phyloP scores from a whole-genome alignment of 2,329 filamentous ascomycete genomes.

The Pezicula radicicola region DNA sequence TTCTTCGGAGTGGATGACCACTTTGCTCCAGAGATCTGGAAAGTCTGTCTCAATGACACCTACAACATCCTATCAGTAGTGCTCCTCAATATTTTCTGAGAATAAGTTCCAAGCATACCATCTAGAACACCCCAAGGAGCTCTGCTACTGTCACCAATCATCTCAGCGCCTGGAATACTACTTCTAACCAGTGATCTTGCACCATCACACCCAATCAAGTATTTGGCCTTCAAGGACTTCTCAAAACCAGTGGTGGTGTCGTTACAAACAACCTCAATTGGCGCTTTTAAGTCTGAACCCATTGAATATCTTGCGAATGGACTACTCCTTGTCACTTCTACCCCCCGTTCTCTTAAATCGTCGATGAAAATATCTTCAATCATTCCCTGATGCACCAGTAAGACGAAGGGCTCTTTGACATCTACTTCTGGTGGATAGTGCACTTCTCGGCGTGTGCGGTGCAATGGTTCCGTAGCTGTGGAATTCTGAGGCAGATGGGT shows the following conservation, averaged over 20 bases:
- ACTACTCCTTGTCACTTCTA: slow-evolving; percentile 43
- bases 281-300: slow-evolving; percentile 20
- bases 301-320: slow-evolving; percentile 36
- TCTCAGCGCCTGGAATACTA: slow-evolving; percentile 48
- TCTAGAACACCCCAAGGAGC: slow-evolving; percentile 59
- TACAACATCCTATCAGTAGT: slow-evolving; percentile 34
- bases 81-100: slow-evolving; percentile 43
- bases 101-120: slow-evolving; percentile 32
- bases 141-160: slow-evolving; percentile 56
- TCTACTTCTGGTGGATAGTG: slow-evolving; percentile 25
- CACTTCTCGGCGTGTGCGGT: slow-evolving; percentile 32
- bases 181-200: slow-evolving; percentile 50
- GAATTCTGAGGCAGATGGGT: slow-evolving; percentile 44
- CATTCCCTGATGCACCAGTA: slow-evolving; percentile 49
- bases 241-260: slow-evolving; percentile 53
- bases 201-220: slow-evolving; percentile 60
- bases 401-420: slow-evolving; percentile 23
- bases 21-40: slow-evolving; percentile 59
- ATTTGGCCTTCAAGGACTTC: slow-evolving; percentile 52
- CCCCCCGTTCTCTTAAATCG: slow-evolving; percentile 45
- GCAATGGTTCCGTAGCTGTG: slow-evolving; percentile 8
- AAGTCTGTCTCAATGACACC: slow-evolving; percentile 38
- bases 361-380: slow-evolving; percentile 53
- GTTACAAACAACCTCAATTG: slow-evolving; percentile 41
- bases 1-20: slow-evolving; percentile 48